Conservation (phyloP, 768 basidiomycete genomes). For the Chiua virens region DNA sequence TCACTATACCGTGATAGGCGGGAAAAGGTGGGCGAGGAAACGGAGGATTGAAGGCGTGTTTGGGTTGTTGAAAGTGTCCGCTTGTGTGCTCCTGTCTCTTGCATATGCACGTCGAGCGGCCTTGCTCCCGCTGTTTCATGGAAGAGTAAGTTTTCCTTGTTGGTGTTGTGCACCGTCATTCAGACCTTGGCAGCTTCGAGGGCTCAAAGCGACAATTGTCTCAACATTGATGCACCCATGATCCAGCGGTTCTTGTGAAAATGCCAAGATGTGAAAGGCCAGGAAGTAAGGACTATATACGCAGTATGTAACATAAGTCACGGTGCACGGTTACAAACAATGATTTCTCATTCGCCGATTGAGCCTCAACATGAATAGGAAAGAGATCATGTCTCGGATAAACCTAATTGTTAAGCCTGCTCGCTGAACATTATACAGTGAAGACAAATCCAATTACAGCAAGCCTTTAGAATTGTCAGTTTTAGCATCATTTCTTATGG, state of each 20-base stretch:
- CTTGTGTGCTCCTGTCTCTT: slow-evolving; percentile 2
- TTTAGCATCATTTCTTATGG: too few species aligned
- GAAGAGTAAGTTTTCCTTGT: background rate
- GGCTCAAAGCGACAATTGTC: background rate
- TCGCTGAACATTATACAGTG: too few species aligned
- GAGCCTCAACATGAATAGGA: too few species aligned
- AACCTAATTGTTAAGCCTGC: too few species aligned
- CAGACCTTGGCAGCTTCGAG: slow-evolving; percentile 2
- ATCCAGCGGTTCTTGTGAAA: background rate
- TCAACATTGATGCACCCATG: background rate
- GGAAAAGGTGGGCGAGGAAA: slow-evolving; percentile 35
- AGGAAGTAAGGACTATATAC: slow-evolving; percentile 1
- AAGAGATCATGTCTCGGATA: too few species aligned
- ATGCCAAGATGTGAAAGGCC: background rate
- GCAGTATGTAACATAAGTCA: slow-evolving; percentile 23
- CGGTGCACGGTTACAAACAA: too few species aligned
- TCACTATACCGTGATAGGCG: slow-evolving; percentile 37
- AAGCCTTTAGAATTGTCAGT: too few species aligned
- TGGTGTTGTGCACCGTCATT: background rate
- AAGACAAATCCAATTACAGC: too few species aligned
- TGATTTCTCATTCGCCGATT: too few species aligned
- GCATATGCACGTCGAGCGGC: slow-evolving; percentile 7
- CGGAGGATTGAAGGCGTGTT: slow-evolving; percentile 1
- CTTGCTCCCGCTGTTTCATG: slow-evolving; percentile 1
- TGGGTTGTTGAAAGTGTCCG: slow-evolving; percentile 1